Percentiles rank a stretch among this genome's conserved stretches.
phyloP scores from a whole-genome alignment of 2,329 filamentous ascomycete species.

The Fusarium succisae region DNA sequence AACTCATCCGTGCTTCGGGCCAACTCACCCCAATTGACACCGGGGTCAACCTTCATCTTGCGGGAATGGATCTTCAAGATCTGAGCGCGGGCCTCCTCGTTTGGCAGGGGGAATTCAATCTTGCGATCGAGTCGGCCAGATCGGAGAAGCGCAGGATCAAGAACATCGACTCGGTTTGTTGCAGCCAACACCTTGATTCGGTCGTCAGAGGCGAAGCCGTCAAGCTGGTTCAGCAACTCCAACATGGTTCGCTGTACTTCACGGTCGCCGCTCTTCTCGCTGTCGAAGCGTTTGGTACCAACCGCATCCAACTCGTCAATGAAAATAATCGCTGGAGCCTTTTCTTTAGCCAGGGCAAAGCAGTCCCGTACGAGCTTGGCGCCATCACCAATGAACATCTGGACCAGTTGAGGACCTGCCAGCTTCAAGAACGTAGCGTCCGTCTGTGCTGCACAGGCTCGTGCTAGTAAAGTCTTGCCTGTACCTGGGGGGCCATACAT shows the following conservation, averaged over 20 bases:
- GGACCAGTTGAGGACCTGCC: conserved; percentile 94
- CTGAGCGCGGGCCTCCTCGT: conserved; percentile 96
- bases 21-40: conserved; percentile 95
- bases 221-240: conserved; percentile 97
- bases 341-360: conserved; percentile 97
- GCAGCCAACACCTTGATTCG: conserved; percentile 96
- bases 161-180: conserved; percentile 92
- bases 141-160: conserved; percentile 89
- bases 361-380: conserved; percentile 97
- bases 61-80: conserved; percentile 97
- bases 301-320: conserved; percentile 98
- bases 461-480: conserved; percentile 89
- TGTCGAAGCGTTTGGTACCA: conserved; percentile 99
- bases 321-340: conserved; percentile 98
- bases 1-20: conserved; percentile 98
- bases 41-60: conserved; percentile 96
- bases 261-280: conserved; percentile 95
- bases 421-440: conserved; percentile 99
- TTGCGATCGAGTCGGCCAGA: conserved; percentile 94
- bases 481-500: conserved; percentile 98
- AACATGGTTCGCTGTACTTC: conserved; percentile 99
- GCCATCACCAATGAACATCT: conserved; percentile 99
- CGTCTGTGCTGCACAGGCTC: conserved; percentile 96
- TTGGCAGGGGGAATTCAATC: conserved; percentile 97
- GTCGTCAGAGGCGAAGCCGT: conserved; percentile 96